These are phyloP conservation scores for Malassezia furfur DNA, from an alignment of 1,284 basidiomycete species.

Conservation along the genomic window DNA sequence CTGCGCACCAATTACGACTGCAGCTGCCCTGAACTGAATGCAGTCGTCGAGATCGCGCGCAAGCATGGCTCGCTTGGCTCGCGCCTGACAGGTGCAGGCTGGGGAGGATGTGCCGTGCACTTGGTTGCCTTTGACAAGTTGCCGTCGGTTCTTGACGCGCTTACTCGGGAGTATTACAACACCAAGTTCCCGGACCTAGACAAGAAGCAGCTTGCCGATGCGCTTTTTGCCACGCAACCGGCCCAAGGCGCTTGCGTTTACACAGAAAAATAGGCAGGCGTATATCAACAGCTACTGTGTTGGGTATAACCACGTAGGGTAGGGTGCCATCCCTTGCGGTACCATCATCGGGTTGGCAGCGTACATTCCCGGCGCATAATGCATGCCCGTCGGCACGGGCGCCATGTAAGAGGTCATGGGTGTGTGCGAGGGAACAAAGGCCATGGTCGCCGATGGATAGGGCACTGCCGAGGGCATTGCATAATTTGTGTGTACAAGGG, in stretches of 20 bases:
- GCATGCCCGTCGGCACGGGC: not conserved
- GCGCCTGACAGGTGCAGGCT: constrained; percentile 42
- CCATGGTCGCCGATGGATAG: no score
- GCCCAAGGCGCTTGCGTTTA: constrained; percentile 39
- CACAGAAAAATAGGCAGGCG: not conserved
- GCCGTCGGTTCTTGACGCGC: constrained; percentile 23
- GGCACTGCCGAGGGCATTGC: no score
- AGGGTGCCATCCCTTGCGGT: no score
- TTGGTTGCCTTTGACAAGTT: constrained; percentile 38
- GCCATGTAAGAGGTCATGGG: no score
- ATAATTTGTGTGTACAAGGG: no score
- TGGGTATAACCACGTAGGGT: no score
- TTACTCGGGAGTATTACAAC: constrained; percentile 28
- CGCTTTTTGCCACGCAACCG: constrained; percentile 39
- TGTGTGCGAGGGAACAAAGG: no score
- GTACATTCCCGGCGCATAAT: no score
- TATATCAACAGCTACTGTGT: no score
- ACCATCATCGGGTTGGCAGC: no score
- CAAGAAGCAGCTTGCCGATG: constrained; percentile 26
- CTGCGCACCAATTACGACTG: constrained; percentile 34
- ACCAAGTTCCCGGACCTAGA: constrained; percentile 25
- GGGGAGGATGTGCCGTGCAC: constrained; percentile 45
- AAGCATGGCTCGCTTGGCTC: constrained; percentile 35
- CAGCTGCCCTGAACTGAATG: constrained; percentile 37
- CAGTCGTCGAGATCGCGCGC: constrained; percentile 36